Conservation (phyloP, 140 eudicot species). For the Cichorium intybus region DNA sequence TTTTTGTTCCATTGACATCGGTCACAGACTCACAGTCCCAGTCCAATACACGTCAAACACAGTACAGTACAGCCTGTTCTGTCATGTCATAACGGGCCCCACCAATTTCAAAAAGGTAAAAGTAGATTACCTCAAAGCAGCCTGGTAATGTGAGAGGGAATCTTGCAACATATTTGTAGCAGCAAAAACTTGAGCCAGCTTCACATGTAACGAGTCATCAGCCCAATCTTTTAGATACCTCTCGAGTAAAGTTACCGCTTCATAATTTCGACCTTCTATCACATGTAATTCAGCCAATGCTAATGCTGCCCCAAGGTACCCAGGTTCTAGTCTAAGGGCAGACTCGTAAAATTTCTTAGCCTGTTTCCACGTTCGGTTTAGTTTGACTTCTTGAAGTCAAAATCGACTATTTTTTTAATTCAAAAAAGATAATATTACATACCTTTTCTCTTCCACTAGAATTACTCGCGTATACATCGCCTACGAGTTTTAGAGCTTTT, state of each 20-base stretch:
- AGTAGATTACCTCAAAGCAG: constrained; percentile 73
- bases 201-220: constrained; percentile 93
- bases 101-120: not conserved
- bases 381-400: constrained; percentile 3
- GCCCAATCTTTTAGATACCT: constrained; percentile 96
- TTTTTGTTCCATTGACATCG: not conserved
- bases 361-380: constrained; percentile 34
- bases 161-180: constrained; percentile 97
- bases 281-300: constrained; percentile 94
- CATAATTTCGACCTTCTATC: constrained; percentile 87
- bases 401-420: not conserved
- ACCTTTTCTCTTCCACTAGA: constrained; percentile 94
- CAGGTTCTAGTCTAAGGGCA: constrained; percentile 93
- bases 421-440: not conserved
- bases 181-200: constrained; percentile 96
- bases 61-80: not conserved
- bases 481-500: constrained; percentile 86
- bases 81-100: no score
- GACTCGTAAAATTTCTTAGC: constrained; percentile 97
- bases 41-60: not conserved
- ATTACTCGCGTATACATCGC: constrained; percentile 91
- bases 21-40: not conserved
- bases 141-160: constrained; percentile 88
- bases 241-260: constrained; percentile 88
- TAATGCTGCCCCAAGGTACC: constrained; percentile 95